These are phyloP conservation scores for Porpolomopsis calyptriformis DNA, from an alignment of 768 basidiomycete species.

Conservation along the genomic window DNA sequence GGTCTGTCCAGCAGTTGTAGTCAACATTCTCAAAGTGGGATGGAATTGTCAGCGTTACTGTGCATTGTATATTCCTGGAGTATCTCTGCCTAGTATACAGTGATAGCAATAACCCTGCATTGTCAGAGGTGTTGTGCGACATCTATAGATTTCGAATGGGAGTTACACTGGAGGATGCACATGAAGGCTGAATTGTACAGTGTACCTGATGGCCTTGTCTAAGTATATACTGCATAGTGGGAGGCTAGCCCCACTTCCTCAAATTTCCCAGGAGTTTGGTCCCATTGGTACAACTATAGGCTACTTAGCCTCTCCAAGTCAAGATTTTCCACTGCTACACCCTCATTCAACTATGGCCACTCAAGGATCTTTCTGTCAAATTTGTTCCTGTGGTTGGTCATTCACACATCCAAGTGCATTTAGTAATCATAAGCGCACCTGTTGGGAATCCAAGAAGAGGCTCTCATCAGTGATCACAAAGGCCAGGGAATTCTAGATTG, in stretches of 20 bases:
- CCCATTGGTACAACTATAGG: background rate
- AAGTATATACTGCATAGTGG: background rate
- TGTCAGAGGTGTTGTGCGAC: background rate
- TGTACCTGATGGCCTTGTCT: background rate
- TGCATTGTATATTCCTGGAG: background rate
- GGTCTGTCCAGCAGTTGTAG: background rate
- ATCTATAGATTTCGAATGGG: background rate
- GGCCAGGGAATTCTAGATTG: background rate
- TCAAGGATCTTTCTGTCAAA: background rate
- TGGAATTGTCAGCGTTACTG: background rate
- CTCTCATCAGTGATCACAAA: background rate
- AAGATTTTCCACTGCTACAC: background rate
- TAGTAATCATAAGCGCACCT: conserved; percentile 2
- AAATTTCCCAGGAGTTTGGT: background rate
- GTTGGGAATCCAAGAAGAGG: conserved; percentile 3
- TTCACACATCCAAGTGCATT: background rate
- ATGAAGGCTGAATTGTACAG: background rate
- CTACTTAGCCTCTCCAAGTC: background rate
- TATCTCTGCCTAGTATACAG: conserved; percentile 1
- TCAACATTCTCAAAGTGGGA: background rate
- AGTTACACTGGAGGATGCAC: background rate
- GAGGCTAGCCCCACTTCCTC: background rate
- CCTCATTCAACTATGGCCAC: background rate
- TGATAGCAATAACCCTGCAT: conserved; percentile 1
- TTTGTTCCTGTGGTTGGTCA: background rate